phyloP scores from a whole-genome alignment of 2,329 filamentous ascomycete genomes.

The Paracamarosporium sp. region DNA sequence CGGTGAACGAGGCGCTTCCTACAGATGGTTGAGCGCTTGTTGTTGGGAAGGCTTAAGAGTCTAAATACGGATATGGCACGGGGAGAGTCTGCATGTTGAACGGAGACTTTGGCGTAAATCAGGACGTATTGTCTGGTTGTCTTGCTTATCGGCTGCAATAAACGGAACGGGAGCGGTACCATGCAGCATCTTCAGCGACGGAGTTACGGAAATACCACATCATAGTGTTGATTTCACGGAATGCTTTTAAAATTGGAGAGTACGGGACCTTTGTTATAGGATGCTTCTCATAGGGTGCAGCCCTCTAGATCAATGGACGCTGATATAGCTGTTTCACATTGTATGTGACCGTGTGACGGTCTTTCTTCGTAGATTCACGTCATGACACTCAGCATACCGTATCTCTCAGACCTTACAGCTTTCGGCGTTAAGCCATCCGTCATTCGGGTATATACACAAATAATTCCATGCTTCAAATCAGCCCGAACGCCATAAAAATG shows the following conservation, averaged over 20 bases:
- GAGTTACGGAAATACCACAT: constrained; percentile 24
- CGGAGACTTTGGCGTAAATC: not conserved
- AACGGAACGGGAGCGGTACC: not conserved
- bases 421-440: constrained; percentile 1
- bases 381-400: no score
- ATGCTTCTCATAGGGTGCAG: no score
- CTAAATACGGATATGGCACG: not conserved
- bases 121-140: not conserved
- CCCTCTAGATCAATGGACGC: no score
- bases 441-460: constrained; percentile 15
- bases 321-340: not conserved
- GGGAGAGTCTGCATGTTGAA: not conserved
- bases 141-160: not conserved
- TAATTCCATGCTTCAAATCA: not conserved
- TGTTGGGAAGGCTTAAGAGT: not conserved
- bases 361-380: no score
- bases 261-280: not conserved
- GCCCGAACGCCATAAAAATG: constrained; percentile 17
- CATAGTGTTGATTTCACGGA: not conserved
- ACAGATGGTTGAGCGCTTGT: constrained; percentile 28
- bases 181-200: constrained; percentile 31
- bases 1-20: constrained; percentile 44
- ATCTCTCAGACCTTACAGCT: not conserved
- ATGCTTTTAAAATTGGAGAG: not conserved
- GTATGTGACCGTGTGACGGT: no score